Evolutionary conservation across 352 stramenopile species (phyloP).

Genomic region (Phytophthora sp.): DNA sequence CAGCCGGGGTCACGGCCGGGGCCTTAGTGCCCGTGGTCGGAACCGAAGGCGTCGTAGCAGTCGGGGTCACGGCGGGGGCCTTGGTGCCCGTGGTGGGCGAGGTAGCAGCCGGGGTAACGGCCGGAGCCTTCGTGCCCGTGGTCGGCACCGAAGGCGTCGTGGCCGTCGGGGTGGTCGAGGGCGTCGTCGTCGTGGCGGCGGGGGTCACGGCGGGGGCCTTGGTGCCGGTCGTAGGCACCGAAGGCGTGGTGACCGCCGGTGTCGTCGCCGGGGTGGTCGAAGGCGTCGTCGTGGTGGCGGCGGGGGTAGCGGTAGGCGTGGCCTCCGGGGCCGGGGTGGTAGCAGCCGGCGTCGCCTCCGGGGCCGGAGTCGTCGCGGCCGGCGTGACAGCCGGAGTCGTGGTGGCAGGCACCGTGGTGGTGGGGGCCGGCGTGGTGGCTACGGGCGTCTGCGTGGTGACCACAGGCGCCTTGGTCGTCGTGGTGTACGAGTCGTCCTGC

Average conservation of each 20-base stretch:
- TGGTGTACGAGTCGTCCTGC: conserved; percentile 31
- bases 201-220: not conserved
- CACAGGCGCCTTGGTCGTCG: conserved; percentile 16
- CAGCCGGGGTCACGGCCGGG: not conserved
- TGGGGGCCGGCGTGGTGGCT: not conserved
- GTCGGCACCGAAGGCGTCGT: not conserved
- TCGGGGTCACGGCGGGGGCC: not conserved
- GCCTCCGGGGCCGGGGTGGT: conserved; percentile 4
- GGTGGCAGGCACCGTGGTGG: not conserved
- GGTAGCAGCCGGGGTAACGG: not conserved
- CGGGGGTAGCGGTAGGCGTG: not conserved
- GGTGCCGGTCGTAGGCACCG: not conserved
- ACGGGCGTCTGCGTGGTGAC: conserved; percentile 17
- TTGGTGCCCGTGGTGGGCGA: conserved; percentile 14
- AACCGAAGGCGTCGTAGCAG: conserved; percentile 3
- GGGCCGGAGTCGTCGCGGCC: conserved; percentile 2
- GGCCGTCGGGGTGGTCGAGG: not conserved
- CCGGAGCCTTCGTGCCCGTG: conserved; percentile 1
- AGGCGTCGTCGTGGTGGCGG: conserved; percentile 9
- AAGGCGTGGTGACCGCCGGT: conserved; percentile 1
- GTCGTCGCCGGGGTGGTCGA: conserved; percentile 8
- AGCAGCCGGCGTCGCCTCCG: not conserved
- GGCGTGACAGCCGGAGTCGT: not conserved
- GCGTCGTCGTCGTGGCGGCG: not conserved
- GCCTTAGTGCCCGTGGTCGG: conserved; percentile 10